These are phyloP conservation scores for Linnemannia elongata DNA, from an alignment of 192 early-diverging fungal species.

Conservation along the genomic window DNA sequence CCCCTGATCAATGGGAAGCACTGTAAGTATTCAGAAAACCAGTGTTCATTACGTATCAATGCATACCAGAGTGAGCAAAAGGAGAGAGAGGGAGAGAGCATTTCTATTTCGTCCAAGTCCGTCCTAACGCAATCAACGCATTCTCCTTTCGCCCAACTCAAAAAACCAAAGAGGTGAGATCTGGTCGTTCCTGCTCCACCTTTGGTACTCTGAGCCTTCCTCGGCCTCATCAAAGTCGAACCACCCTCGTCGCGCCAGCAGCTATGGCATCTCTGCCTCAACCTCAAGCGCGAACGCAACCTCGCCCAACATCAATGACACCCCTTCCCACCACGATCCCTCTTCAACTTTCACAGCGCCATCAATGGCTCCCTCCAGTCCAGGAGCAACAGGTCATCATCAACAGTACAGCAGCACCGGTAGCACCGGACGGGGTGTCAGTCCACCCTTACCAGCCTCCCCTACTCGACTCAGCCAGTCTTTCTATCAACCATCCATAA, in stretches of 20 bases:
- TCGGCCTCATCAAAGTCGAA: conserved; percentile 17
- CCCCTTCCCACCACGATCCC: conserved; percentile 1
- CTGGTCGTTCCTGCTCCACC: conserved; percentile 52
- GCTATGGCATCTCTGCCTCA: conserved; percentile 13
- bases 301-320: conserved; percentile 1
- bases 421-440: conserved; percentile 12
- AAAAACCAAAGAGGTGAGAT: conserved; percentile 44
- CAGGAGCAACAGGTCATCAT: conserved; percentile 6
- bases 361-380: conserved; percentile 21
- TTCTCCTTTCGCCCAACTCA: conserved; percentile 5
- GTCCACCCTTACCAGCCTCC: conserved; percentile 36
- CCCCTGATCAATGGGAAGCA: conserved; percentile 48
- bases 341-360: conserved; percentile 1
- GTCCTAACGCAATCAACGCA: background rate
- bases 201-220: conserved; percentile 53
- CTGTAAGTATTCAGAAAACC: conserved; percentile 25
- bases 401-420: background rate
- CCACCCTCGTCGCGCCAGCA: conserved; percentile 29
- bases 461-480: conserved; percentile 43
- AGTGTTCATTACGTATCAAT: background rate
- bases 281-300: background rate
- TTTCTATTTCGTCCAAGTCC: background rate
- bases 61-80: background rate
- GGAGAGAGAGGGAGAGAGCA: background rate
- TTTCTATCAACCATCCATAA: conserved; percentile 41